Percentiles rank a stretch among this genome's conserved stretches.
Conservation (phyloP, 306 rosid species). For the Malus domestica region DNA sequence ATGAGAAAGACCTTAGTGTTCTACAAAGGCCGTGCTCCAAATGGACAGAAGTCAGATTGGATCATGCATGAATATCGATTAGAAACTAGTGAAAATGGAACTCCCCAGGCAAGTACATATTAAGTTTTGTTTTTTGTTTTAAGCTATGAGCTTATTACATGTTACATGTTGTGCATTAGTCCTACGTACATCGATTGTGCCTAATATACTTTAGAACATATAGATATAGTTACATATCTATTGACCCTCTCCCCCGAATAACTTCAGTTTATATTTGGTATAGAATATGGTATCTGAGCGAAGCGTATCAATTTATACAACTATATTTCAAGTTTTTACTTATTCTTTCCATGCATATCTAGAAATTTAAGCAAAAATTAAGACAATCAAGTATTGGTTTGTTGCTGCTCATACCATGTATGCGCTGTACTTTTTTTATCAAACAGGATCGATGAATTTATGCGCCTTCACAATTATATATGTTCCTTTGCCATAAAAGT, state of each 20-base stretch:
- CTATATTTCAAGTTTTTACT: too few species aligned
- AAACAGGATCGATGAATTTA: not conserved
- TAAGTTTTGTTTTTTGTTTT: not conserved
- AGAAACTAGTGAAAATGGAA: conserved; percentile 64
- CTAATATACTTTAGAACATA: too few species aligned
- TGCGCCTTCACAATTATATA: not conserved
- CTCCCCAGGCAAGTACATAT: conserved; percentile 46
- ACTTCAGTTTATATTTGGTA: too few species aligned
- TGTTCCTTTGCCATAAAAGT: not conserved
- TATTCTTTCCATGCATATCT: too few species aligned
- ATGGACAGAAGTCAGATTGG: conserved; percentile 88
- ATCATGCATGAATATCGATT: conserved; percentile 92
- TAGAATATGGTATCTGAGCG: too few species aligned
- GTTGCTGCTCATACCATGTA: not conserved
- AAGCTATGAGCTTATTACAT: not conserved
- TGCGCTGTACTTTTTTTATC: not conserved
- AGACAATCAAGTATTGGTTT: too few species aligned
- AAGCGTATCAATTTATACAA: too few species aligned
- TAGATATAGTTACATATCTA: too few species aligned
- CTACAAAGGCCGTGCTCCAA: conserved; percentile 88
- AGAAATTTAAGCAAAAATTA: too few species aligned
- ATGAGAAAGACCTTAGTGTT: conserved; percentile 89
- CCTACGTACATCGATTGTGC: too few species aligned
- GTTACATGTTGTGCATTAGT: too few species aligned
- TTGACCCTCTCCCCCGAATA: too few species aligned